Conservation (phyloP, 768 basidiomycete species). For the Terana coerulea region DNA sequence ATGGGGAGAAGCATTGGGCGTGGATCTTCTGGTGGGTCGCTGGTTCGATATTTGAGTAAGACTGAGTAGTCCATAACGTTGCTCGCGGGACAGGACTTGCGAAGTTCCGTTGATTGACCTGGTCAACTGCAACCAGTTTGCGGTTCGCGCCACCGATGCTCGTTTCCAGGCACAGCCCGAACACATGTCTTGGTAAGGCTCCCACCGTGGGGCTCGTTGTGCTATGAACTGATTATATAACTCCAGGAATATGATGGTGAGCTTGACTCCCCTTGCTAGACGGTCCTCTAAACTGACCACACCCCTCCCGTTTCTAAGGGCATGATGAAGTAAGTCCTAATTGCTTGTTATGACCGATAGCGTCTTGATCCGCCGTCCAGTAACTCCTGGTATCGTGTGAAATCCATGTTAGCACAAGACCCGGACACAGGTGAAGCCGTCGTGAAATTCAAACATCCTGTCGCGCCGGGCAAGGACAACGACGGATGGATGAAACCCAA, state of each 20-base stretch:
- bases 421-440: conserved; percentile 4
- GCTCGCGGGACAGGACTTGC: conserved; percentile 16
- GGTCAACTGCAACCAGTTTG: conserved; percentile 9
- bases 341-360: neutral
- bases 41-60: neutral
- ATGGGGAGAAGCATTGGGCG: conserved; percentile 21
- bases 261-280: neutral
- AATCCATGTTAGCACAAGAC: conserved; percentile 4
- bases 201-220: neutral
- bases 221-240: neutral
- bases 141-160: conserved; percentile 15
- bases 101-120: conserved; percentile 14
- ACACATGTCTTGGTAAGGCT: conserved; percentile 16
- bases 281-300: neutral
- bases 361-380: neutral
- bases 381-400: conserved; percentile 20
- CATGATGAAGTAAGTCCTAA: conserved; percentile 19
- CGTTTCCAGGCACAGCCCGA: conserved; percentile 19
- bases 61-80: neutral
- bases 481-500: conserved; percentile 20
- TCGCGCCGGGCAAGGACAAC: conserved; percentile 14
- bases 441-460: conserved; percentile 15
- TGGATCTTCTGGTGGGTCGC: conserved; percentile 19
- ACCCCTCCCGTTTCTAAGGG: conserved; percentile 7
- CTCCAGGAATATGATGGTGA: conserved; percentile 16